Evolutionary conservation across 2,329 filamentous ascomycete genomes (phyloP), one percentile per base, ranked within the genome.

Genomic region (Neophaeococcomyces mojaviensis): DNA sequence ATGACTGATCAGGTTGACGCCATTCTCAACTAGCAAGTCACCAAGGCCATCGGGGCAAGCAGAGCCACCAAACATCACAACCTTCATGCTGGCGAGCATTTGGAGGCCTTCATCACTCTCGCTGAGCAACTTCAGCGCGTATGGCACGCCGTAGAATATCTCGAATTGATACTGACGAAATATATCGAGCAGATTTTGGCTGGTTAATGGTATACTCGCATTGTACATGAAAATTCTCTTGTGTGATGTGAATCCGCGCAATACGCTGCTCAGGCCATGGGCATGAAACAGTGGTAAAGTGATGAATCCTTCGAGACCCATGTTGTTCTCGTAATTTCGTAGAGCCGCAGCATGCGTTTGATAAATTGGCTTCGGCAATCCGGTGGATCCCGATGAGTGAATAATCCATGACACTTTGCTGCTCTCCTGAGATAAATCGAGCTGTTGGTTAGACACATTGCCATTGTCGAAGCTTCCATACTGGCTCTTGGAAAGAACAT

Each of bases 311-410:
- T 65, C 64, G 64, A 77, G 61, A 3, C 64, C 65, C 53, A 71
- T 68, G 19, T 67, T 68, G 9, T 64, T 65, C 18, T 35, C 61
- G 50, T 55, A 64, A 10, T 58, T 48, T 7, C 65, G 65, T 7
- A 81, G 59, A 5, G 68, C 8, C 61, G 39, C 39, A 15, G 22
- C 58, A 44, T 83, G 76, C 1, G 72, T 76, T 39, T 78, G 72
- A 48, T 70, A 78, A 37, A 83, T 81, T 0, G 79, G 78, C 50
- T 82, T 82, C 0, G 79, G 79, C 0, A 82, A 64, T 0, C 79
- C 78, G 0, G 80, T 81, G 0, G 74, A 78, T 6, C 79, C 78
- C 15, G 66, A 69, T 2, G 70, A 72, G 52, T 74, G 71, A n/a
- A 76, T 65, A 39, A 70, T 72, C 64, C 61, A 67, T 2, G 58